Percentiles rank a stretch among this genome's conserved stretches.
These are phyloP conservation scores for barrel medic (Medicago truncatula) DNA, from an alignment of 306 rosid species.

Conservation along the genomic window DNA sequence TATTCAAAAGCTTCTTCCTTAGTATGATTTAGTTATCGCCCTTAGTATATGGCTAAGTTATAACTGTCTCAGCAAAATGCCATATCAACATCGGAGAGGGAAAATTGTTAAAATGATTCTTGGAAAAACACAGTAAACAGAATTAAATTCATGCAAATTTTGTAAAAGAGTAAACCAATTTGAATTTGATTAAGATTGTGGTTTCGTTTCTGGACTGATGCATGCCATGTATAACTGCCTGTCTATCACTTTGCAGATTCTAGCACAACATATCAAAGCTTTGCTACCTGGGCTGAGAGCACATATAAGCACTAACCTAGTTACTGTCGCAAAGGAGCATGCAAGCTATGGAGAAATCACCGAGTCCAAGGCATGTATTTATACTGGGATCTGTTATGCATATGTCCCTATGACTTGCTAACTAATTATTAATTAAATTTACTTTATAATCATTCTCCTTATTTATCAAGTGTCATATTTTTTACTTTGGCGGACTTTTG, in stretches of 20 bases:
- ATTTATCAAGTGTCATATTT: constrained; percentile 25
- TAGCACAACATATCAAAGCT: constrained; percentile 86
- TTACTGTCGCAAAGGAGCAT: constrained; percentile 93
- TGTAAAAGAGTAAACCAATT: neutral
- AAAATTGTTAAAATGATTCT: constrained; percentile 23
- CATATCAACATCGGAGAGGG: constrained; percentile 29
- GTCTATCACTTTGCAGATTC: constrained; percentile 64
- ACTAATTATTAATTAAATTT: constrained; percentile 28
- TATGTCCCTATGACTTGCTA: constrained; percentile 14
- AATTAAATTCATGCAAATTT: constrained; percentile 16
- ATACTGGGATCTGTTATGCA: constrained; percentile 16
- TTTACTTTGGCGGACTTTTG: constrained; percentile 21
- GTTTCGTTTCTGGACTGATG: constrained; percentile 37
- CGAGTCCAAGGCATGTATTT: constrained; percentile 76
- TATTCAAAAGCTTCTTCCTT: constrained; percentile 21
- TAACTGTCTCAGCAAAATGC: constrained; percentile 14
- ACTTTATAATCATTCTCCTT: constrained; percentile 2
- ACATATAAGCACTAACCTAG: constrained; percentile 82
- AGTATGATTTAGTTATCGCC: constrained; percentile 7
- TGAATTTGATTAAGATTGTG: constrained; percentile 11
- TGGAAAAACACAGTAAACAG: constrained; percentile 12
- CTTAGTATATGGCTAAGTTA: constrained; percentile 18
- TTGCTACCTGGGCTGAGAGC: constrained; percentile 91
- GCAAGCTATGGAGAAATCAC: constrained; percentile 96
- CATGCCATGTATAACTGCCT: constrained; percentile 34